phyloP scores from a whole-genome alignment of 768 basidiomycete genomes.

The Candolleomyces eurysporus region DNA sequence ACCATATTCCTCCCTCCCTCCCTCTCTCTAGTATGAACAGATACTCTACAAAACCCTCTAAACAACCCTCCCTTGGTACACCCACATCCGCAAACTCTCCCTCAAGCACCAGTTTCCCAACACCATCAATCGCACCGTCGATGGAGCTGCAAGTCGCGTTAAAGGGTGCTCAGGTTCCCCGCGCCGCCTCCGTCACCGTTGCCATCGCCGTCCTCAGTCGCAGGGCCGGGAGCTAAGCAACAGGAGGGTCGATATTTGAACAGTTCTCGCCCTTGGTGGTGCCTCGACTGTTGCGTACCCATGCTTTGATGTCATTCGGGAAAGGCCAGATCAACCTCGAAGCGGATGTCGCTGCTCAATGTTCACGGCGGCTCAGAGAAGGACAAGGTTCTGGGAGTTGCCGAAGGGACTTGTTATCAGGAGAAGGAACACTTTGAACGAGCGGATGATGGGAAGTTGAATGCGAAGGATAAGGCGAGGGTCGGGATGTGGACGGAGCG shows the following conservation, averaged over 20 bases:
- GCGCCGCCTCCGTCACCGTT: not conserved
- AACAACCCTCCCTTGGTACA: slow-evolving; percentile 37
- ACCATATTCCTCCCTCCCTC: too few species aligned
- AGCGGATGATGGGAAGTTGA: too few species aligned
- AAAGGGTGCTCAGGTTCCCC: not conserved
- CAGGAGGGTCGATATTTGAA: not conserved
- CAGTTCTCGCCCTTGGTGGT: too few species aligned
- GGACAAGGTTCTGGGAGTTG: too few species aligned
- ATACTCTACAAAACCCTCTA: slow-evolving; percentile 40
- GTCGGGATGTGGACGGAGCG: slow-evolving; percentile 11
- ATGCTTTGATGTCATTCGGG: not conserved
- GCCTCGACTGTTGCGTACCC: not conserved
- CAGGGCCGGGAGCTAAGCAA: not conserved
- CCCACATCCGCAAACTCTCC: slow-evolving; percentile 29
- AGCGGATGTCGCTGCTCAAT: too few species aligned
- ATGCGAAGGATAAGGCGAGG: slow-evolving; percentile 9
- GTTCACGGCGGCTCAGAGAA: too few species aligned
- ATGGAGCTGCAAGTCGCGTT: not conserved
- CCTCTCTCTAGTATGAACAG: slow-evolving; percentile 17
- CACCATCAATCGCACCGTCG: not conserved
- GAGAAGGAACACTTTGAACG: too few species aligned
- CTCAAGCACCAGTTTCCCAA: slow-evolving; percentile 12
- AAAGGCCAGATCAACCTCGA: not conserved
- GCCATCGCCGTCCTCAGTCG: not conserved
- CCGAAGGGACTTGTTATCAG: too few species aligned